Percentiles rank a stretch among this genome's conserved stretches.
Evolutionary conservation across 108 stramenopile species (phyloP).

Genomic region (Conticribra weissflogii): DNA sequence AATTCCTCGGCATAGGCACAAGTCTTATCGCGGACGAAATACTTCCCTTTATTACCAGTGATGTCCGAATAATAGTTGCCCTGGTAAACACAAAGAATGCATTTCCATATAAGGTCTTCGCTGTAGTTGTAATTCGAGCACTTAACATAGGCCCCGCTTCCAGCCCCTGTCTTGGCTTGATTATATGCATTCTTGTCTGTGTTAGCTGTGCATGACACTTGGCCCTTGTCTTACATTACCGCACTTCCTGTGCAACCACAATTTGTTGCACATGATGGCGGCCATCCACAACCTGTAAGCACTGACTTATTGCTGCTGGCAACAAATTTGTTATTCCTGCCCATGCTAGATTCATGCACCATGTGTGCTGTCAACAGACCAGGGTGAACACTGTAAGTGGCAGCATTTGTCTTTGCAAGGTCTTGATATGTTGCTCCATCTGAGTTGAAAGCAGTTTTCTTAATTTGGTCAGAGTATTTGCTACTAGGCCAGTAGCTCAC

Average conservation of each 20-base stretch:
- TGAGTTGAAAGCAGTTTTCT: constrained; percentile 17
- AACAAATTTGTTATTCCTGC: constrained; percentile 1
- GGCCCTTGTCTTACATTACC: constrained; percentile 2
- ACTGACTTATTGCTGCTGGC: background rate
- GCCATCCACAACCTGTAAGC: constrained; percentile 8
- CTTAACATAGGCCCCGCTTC: background rate
- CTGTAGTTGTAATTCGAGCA: constrained; percentile 5
- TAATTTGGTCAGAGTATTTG: constrained; percentile 1
- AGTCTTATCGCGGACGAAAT: constrained; percentile 5
- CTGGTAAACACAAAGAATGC: constrained; percentile 13
- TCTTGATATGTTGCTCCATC: constrained; percentile 1
- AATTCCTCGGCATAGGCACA: constrained; percentile 11
- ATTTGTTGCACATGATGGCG: background rate
- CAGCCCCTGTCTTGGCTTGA: constrained; percentile 3
- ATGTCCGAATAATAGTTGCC: constrained; percentile 14
- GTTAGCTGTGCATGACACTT: constrained; percentile 9
- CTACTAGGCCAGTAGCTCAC: constrained; percentile 5
- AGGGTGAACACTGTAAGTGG: constrained; percentile 11
- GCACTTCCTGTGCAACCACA: constrained; percentile 6
- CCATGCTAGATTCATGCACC: constrained; percentile 10
- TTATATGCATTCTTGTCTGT: constrained; percentile 20
- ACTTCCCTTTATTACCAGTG: background rate
- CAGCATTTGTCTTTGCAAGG: constrained; percentile 9
- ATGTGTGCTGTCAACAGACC: constrained; percentile 11
- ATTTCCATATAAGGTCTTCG: constrained; percentile 13